These are phyloP conservation scores for Clitocybe nebularis DNA, from an alignment of 1,284 basidiomycete species.

Conservation along the genomic window DNA sequence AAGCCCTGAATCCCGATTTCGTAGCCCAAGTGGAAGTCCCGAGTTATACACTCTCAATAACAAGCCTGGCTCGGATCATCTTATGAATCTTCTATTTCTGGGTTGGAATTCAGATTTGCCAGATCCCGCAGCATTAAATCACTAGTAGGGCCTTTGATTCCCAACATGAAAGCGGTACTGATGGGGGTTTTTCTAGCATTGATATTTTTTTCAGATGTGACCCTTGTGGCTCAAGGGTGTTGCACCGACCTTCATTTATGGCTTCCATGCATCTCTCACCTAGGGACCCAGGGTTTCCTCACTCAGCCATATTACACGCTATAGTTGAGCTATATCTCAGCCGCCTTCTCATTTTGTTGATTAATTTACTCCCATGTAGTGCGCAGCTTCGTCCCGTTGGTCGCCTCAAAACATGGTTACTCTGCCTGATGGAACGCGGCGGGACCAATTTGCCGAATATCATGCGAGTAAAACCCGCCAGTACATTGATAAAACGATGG, in stretches of 20 bases:
- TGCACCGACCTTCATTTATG: slow-evolving; percentile 77
- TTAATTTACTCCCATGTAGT: slow-evolving; percentile 39
- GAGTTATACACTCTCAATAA: slow-evolving; percentile 34
- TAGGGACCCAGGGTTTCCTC: slow-evolving; percentile 73
- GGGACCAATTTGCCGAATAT: slow-evolving; percentile 78
- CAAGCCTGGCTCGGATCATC: slow-evolving; percentile 41
- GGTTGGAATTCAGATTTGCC: slow-evolving; percentile 83
- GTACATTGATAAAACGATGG: slow-evolving; percentile 82
- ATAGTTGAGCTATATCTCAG: slow-evolving; percentile 45
- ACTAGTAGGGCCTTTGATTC: slow-evolving; percentile 52
- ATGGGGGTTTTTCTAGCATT: slow-evolving; percentile 42
- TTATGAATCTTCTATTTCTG: slow-evolving; percentile 61
- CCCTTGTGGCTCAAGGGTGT: slow-evolving; percentile 74
- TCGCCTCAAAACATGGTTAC: slow-evolving; percentile 63
- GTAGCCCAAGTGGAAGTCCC: slow-evolving; percentile 48
- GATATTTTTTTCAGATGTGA: slow-evolving; percentile 80
- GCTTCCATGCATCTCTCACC: slow-evolving; percentile 72
- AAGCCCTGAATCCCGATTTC: slow-evolving; percentile 39
- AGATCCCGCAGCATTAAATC: slow-evolving; percentile 62
- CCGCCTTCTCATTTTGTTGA: slow-evolving; percentile 9
- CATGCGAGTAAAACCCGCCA: slow-evolving; percentile 80
- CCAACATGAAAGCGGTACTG: slow-evolving; percentile 10
- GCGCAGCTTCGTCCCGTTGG: slow-evolving; percentile 82
- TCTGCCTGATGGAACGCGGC: slow-evolving; percentile 66
- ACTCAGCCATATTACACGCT: slow-evolving; percentile 77